Conservation (phyloP, 352 stramenopile species). For the Globisporangium recalcitrans region DNA sequence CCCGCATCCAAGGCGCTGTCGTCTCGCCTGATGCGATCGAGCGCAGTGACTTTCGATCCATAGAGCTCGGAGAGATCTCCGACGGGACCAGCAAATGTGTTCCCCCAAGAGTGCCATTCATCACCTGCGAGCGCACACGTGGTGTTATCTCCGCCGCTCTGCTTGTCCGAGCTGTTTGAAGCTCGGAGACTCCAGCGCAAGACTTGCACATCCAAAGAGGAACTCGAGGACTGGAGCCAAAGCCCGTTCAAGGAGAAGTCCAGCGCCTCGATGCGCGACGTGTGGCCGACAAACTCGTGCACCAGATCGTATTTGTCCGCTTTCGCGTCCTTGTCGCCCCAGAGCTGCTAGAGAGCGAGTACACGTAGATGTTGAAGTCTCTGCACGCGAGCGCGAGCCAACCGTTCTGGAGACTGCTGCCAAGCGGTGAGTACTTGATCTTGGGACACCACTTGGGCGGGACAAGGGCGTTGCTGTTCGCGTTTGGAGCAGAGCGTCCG, state of each 20-base stretch:
- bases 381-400: conserved; percentile 48
- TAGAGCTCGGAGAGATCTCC: conserved; percentile 40
- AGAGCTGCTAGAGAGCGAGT: too few relatives aligned
- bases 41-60: conserved; percentile 21
- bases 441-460: conserved; percentile 45
- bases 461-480: conserved; percentile 4
- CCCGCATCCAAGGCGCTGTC: not conserved
- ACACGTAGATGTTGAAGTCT: conserved; percentile 79
- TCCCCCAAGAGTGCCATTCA: conserved; percentile 46
- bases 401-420: conserved; percentile 5
- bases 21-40: conserved; percentile 41
- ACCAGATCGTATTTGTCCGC: conserved; percentile 35
- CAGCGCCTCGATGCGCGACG: conserved; percentile 46
- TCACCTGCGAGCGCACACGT: conserved; percentile 30
- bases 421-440: conserved; percentile 43
- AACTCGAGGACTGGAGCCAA: conserved; percentile 67
- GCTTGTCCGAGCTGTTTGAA: conserved; percentile 3
- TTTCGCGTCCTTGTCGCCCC: not conserved
- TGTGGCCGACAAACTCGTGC: conserved; percentile 64
- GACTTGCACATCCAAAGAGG: conserved; percentile 47
- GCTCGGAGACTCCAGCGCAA: conserved; percentile 55
- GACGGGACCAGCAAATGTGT: conserved; percentile 49
- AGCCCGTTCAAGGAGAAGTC: conserved; percentile 58
- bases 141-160: not conserved
- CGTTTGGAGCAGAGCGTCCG: conserved; percentile 1